Percentiles rank a stretch among this genome's conserved stretches.
These are phyloP conservation scores for Aspergillus sp. DNA, from an alignment of 2,329 filamentous ascomycete genomes.

Conservation along the genomic window DNA sequence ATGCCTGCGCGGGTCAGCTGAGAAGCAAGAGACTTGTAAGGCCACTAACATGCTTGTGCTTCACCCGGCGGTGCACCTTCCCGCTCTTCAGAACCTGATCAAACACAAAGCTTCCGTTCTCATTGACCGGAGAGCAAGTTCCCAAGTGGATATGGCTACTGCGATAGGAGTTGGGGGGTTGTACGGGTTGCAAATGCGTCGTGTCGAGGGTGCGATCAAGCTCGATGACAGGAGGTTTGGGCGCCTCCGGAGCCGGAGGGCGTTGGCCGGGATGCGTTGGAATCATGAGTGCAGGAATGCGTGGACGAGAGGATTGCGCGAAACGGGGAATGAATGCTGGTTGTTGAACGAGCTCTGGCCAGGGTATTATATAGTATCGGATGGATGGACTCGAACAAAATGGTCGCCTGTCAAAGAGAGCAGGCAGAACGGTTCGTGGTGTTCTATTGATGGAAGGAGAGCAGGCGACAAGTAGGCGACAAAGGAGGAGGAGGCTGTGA, in stretches of 20 bases:
- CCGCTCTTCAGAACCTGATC: slow-evolving; percentile 88
- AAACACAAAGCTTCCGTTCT: slow-evolving; percentile 92
- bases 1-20: slow-evolving; percentile 23
- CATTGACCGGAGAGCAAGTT: slow-evolving; percentile 75
- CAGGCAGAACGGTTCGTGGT: neutral
- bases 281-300: slow-evolving; percentile 13
- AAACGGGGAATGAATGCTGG: neutral
- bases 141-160: slow-evolving; percentile 48
- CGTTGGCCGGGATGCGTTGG: slow-evolving; percentile 11
- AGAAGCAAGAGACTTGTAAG: neutral
- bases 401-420: neutral
- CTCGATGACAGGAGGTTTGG: slow-evolving; percentile 17
- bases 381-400: neutral
- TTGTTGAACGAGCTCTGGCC: slow-evolving; percentile 1
- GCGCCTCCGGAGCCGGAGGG: slow-evolving; percentile 15
- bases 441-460: slow-evolving; percentile 1
- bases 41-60: slow-evolving; percentile 72
- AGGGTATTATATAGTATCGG: slow-evolving; percentile 1
- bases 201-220: slow-evolving; percentile 15
- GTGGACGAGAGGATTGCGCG: neutral
- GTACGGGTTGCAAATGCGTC: slow-evolving; percentile 14
- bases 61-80: slow-evolving; percentile 75
- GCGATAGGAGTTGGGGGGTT: slow-evolving; percentile 18
- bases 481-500: neutral
- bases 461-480: neutral